Conservation (phyloP, 1,284 basidiomycete species). For the Puccinia hordei region DNA sequence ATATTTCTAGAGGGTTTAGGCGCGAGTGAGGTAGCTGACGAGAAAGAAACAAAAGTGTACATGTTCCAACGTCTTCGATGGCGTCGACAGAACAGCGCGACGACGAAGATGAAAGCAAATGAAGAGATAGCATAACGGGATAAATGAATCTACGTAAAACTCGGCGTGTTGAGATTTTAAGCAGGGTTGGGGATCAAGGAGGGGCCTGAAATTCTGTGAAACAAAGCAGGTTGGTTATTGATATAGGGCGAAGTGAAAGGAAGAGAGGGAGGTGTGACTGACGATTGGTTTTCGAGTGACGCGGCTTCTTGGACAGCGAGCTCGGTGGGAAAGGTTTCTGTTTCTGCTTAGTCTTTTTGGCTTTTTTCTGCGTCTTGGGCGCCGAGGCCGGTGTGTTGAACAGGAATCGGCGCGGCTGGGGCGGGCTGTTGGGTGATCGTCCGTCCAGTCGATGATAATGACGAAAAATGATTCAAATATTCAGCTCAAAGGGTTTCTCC, state of each 20-base stretch:
- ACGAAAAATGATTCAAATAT: not conserved
- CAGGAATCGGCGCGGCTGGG: not conserved
- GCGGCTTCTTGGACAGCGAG: not conserved
- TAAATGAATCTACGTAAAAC: too few relatives aligned
- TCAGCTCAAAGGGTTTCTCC: too few relatives aligned
- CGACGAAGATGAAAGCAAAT: too few relatives aligned
- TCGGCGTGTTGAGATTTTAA: too few relatives aligned
- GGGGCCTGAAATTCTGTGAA: too few relatives aligned
- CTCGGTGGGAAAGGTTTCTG: not conserved
- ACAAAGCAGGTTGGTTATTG: too few relatives aligned
- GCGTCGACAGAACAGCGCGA: not conserved
- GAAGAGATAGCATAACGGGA: too few relatives aligned
- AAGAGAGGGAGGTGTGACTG: too few relatives aligned
- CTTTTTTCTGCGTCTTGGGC: not conserved
- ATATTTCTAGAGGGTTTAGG: too few relatives aligned
- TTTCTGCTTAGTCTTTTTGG: not conserved
- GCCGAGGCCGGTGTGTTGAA: not conserved
- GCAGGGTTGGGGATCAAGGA: too few relatives aligned
- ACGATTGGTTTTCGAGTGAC: not conserved
- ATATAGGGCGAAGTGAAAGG: too few relatives aligned
- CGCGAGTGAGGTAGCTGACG: not conserved
- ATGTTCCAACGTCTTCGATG: not conserved
- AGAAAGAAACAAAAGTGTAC: not conserved
- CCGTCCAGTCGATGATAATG: not conserved
- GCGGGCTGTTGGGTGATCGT: not conserved